These are phyloP conservation scores for Suillus subluteus DNA, from an alignment of 768 basidiomycete species.

Conservation along the genomic window DNA sequence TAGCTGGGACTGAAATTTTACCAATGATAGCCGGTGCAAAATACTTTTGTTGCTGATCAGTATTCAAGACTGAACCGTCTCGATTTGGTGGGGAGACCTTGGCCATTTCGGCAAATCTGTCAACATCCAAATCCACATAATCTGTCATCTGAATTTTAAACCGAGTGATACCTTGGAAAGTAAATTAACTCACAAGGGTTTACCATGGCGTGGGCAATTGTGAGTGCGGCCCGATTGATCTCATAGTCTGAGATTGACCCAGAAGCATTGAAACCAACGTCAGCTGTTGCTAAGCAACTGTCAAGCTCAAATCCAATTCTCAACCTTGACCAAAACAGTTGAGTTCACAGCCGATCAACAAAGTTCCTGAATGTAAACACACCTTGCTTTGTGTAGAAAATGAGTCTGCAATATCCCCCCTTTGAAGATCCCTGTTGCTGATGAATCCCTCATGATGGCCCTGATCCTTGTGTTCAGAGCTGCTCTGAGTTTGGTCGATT, in stretches of 20 bases:
- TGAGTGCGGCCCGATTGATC: neutral
- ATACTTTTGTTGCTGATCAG: neutral
- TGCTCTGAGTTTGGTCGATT: neutral
- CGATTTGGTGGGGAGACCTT: neutral
- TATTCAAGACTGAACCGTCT: neutral
- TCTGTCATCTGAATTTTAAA: neutral
- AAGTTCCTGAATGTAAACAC: neutral
- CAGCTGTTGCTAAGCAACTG: neutral
- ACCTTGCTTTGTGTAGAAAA: neutral
- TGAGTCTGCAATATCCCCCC: neutral
- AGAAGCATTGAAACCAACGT: neutral
- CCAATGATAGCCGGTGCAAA: neutral
- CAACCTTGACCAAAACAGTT: neutral
- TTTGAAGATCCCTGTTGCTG: neutral
- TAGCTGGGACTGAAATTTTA: neutral
- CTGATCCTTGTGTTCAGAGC: neutral
- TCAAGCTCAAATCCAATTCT: neutral
- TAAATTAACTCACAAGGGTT: neutral
- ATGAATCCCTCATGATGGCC: neutral
- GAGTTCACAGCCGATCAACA: neutral
- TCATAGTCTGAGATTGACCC: neutral
- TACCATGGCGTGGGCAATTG: neutral
- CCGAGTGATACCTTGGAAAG: neutral
- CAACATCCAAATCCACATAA: neutral
- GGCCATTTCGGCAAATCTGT: neutral